phyloP scores from a whole-genome alignment of 371 early-diverging fungal genomes.

The Rhizopus delemar region DNA sequence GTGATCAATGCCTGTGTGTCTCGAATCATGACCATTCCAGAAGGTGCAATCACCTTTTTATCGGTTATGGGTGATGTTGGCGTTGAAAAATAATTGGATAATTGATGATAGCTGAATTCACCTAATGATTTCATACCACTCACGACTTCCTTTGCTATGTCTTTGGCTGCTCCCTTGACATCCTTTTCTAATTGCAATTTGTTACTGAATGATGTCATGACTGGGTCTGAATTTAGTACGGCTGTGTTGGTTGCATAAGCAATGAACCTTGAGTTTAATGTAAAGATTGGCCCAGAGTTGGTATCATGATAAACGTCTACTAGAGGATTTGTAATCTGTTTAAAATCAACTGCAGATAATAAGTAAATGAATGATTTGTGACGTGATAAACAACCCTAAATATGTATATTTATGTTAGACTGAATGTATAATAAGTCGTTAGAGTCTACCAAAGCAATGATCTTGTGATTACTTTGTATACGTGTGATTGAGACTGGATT shows the following conservation, averaged over 20 bases:
- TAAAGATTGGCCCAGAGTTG: constrained; percentile 49
- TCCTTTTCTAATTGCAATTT: constrained; percentile 45
- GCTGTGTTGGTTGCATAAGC: constrained; percentile 63
- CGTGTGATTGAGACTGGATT: constrained; percentile 44
- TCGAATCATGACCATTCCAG: constrained; percentile 60
- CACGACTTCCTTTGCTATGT: constrained; percentile 71
- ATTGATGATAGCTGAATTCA: constrained; percentile 50
- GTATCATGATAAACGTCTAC: constrained; percentile 52
- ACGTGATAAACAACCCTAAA: constrained; percentile 32
- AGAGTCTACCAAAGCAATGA: constrained; percentile 32
- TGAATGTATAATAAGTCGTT: too few relatives aligned
- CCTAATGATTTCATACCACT: constrained; percentile 71
- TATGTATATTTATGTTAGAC: too few relatives aligned
- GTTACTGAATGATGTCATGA: constrained; percentile 30
- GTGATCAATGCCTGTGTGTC: constrained; percentile 38
- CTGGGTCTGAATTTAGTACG: constrained; percentile 38
- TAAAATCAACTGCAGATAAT: constrained; percentile 33
- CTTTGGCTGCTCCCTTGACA: constrained; percentile 61
- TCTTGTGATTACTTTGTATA: constrained; percentile 50
- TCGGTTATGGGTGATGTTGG: background rate
- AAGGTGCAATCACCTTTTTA: constrained; percentile 27
- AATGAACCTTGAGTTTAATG: constrained; percentile 60
- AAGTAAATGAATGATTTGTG: constrained; percentile 43
- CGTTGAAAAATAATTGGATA: constrained; percentile 48
- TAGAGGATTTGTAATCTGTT: constrained; percentile 36